These are phyloP conservation scores for Penicillium sp. DNA, from an alignment of 2,329 filamentous ascomycete species.

Conservation along the genomic window DNA sequence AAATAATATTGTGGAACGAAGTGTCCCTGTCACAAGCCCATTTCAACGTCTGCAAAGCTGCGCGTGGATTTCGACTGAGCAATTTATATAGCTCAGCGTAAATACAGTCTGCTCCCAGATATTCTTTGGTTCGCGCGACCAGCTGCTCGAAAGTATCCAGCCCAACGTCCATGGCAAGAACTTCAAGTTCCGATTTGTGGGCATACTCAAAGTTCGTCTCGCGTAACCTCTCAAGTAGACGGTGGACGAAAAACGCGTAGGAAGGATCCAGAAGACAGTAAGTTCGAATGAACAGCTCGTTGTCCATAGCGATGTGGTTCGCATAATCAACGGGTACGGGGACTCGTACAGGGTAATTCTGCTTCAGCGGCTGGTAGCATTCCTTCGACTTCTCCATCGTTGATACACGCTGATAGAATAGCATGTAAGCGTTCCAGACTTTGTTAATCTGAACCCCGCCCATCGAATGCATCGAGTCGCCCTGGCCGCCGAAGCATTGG, in stretches of 20 bases:
- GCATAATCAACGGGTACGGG: conserved; percentile 47
- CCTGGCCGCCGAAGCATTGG: conserved; percentile 76
- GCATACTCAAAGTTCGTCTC: conserved; percentile 53
- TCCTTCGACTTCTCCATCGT: conserved; percentile 60
- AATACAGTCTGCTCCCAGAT: conserved; percentile 62
- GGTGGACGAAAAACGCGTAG: conserved; percentile 67
- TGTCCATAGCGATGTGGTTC: conserved; percentile 67
- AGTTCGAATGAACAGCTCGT: conserved; percentile 70
- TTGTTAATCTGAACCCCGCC: conserved; percentile 60
- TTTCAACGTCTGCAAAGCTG: conserved; percentile 60
- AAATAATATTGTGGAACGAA: conserved; percentile 64
- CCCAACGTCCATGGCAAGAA: conserved; percentile 42
- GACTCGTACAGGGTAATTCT: conserved; percentile 54
- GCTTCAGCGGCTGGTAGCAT: conserved; percentile 43
- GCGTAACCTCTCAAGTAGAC: conserved; percentile 61
- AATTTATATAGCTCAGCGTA: conserved; percentile 54
- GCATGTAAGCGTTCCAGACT: conserved; percentile 88
- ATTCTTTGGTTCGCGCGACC: conserved; percentile 69
- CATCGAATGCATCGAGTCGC: conserved; percentile 54
- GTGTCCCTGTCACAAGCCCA: conserved; percentile 61
- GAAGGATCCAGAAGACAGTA: conserved; percentile 77
- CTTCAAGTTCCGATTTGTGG: conserved; percentile 48
- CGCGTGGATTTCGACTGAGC: conserved; percentile 54
- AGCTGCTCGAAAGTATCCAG: conserved; percentile 72
- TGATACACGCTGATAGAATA: conserved; percentile 87